A percentile compares a stretch with the other conserved stretches of the same genome.
Conservation (phyloP, 139 green algal genomes). For the Zygnema circumcarinatum region DNA sequence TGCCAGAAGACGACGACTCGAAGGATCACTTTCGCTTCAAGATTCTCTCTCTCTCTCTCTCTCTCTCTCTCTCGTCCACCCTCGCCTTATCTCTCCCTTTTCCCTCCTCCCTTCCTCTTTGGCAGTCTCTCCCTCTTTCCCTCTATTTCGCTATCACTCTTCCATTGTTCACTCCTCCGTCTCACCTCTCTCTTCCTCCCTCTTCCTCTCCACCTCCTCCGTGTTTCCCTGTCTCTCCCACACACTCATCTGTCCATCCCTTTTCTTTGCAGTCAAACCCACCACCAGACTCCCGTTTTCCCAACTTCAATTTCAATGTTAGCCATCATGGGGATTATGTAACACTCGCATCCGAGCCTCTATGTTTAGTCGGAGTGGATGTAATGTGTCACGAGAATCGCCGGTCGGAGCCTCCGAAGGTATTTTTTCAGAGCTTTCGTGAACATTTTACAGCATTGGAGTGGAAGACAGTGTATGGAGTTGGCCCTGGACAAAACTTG, state of each 20-base stretch:
- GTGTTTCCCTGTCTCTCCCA: background rate
- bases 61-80: background rate
- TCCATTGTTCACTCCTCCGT: no score
- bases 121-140: no score
- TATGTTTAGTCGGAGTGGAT: slow-evolving; percentile 79
- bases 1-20: no score
- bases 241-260: background rate
- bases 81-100: background rate
- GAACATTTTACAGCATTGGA: slow-evolving; percentile 53
- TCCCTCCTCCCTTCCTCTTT: background rate
- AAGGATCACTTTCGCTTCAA: no score
- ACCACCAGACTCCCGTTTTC: slow-evolving; percentile 8
- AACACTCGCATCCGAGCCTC: slow-evolving; percentile 74
- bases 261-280: slow-evolving; percentile 10
- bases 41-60: no score
- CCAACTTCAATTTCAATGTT: slow-evolving; percentile 91
- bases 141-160: no score
- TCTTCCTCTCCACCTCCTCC: background rate
- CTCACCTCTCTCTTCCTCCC: no score
- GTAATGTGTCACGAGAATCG: slow-evolving; percentile 74
- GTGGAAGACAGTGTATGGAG: slow-evolving; percentile 58
- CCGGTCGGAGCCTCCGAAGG: slow-evolving; percentile 20
- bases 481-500: slow-evolving; percentile 43
- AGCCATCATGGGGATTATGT: slow-evolving; percentile 86
- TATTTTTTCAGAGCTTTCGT: slow-evolving; percentile 46